These are phyloP conservation scores for Fraxinus velutina DNA, from an alignment of 305 asterid genomes.

Conservation along the genomic window DNA sequence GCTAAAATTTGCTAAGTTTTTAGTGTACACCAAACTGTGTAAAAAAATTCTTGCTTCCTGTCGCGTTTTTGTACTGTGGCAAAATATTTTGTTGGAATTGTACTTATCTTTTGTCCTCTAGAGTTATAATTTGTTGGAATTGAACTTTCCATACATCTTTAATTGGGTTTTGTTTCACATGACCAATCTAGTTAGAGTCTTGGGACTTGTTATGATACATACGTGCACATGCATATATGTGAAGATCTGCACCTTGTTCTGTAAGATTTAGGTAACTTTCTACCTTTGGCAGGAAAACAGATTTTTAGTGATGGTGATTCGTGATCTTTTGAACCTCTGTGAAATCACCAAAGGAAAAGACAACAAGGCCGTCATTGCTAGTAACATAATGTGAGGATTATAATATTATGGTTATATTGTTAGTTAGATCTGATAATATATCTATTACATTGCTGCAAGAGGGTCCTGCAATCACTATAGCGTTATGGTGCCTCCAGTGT, in stretches of 20 bases:
- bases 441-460: conserved; percentile 14
- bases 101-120: background rate
- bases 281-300: conserved; percentile 75
- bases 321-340: conserved; percentile 92
- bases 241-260: background rate
- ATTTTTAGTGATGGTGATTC: conserved; percentile 96
- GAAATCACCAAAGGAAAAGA: conserved; percentile 97
- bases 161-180: background rate
- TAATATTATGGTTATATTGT: background rate
- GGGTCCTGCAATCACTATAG: background rate
- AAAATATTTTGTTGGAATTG: background rate
- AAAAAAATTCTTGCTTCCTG: background rate
- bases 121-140: background rate
- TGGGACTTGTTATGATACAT: background rate
- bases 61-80: background rate
- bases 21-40: background rate
- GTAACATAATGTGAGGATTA: conserved; percentile 84
- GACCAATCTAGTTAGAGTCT: background rate
- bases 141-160: background rate
- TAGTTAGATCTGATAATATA: background rate
- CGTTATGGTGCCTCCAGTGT: background rate
- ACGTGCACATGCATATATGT: background rate
- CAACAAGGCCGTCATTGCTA: conserved; percentile 98
- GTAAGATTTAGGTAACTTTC: background rate
- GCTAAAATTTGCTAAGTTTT: background rate